These are phyloP conservation scores for Sporisorium iseilematis-ciliati DNA, from an alignment of 1,284 basidiomycete species.

Conservation along the genomic window DNA sequence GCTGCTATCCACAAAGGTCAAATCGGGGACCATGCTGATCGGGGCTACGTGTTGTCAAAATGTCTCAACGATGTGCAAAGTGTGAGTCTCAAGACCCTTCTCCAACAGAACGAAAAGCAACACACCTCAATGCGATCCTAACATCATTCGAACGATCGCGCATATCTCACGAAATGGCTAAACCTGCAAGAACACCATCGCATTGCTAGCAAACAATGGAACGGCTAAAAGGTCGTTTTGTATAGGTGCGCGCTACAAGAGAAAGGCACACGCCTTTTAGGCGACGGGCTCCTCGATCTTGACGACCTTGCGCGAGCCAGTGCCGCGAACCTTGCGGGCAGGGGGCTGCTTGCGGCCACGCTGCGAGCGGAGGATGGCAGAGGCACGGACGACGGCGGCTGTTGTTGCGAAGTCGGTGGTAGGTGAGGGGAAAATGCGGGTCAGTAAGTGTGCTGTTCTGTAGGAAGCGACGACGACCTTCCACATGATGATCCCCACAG, in stretches of 20 bases:
- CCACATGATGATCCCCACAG: not conserved
- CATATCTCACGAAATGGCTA: not conserved
- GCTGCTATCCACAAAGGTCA: too few relatives aligned
- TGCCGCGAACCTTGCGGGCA: slow-evolving; percentile 51
- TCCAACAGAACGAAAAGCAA: not conserved
- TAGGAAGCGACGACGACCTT: not conserved
- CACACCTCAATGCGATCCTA: not conserved
- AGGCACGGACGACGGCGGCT: slow-evolving; percentile 67
- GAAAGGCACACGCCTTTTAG: slow-evolving; percentile 20
- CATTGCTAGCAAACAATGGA: slow-evolving; percentile 16
- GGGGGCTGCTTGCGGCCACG: slow-evolving; percentile 48
- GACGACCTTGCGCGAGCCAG: slow-evolving; percentile 51
- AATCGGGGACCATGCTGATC: too few relatives aligned
- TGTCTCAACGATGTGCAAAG: too few relatives aligned
- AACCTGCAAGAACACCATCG: slow-evolving; percentile 19
- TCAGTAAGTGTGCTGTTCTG: slow-evolving; percentile 19
- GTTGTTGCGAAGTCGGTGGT: slow-evolving; percentile 1
- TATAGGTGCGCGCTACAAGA: not conserved
- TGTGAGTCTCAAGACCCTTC: too few relatives aligned
- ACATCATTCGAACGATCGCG: not conserved
- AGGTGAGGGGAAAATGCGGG: slow-evolving; percentile 1
- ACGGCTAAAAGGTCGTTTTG: slow-evolving; percentile 16
- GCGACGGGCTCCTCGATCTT: slow-evolving; percentile 41
- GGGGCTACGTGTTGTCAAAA: too few relatives aligned
- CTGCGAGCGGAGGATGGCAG: slow-evolving; percentile 64